Evolutionary conservation across 495 filamentous ascomycete genomes (phyloP).

Genomic region (Diplogelasinospora grovesii): DNA sequence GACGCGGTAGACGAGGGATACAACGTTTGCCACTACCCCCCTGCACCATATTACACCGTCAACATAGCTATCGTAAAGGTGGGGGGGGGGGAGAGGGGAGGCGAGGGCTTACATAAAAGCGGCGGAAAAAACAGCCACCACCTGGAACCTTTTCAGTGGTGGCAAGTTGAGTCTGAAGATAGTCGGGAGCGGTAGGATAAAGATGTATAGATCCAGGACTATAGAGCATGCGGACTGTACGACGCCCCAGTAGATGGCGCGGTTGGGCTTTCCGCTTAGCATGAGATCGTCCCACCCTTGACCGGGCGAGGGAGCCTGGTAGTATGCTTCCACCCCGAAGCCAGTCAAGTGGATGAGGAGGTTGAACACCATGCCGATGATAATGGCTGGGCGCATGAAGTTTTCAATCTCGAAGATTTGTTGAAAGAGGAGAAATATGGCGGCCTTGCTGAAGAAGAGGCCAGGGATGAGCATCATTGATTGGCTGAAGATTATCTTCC

Average conservation of each 20-base stretch:
- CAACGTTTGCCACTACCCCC: slow-evolving; percentile 4
- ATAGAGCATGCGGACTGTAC: neutral
- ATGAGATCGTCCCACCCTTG: slow-evolving; percentile 11
- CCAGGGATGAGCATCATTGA: neutral
- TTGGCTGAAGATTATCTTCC: neutral
- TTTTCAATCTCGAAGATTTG: slow-evolving; percentile 7
- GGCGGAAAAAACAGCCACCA: slow-evolving; percentile 4
- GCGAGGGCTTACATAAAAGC: slow-evolving; percentile 6
- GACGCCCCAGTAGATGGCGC: slow-evolving; percentile 1
- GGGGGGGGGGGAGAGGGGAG: neutral
- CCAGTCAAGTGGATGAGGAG: slow-evolving; percentile 7
- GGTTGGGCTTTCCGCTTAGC: neutral
- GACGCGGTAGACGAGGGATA: slow-evolving; percentile 4
- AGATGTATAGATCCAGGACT: slow-evolving; percentile 11
- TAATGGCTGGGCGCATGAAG: neutral
- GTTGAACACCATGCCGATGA: slow-evolving; percentile 5
- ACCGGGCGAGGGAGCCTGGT: slow-evolving; percentile 4
- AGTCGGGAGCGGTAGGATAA: slow-evolving; percentile 10
- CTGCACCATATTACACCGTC: too few species aligned
- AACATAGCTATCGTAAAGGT: slow-evolving; percentile 1
- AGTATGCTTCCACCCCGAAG: slow-evolving; percentile 3
- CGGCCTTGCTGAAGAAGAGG: slow-evolving; percentile 11
- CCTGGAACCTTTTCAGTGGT: neutral
- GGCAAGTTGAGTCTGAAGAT: neutral
- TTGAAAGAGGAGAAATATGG: slow-evolving; percentile 11